phyloP scores from a whole-genome alignment of 176 grass and related monocot species.

The Triticum urartu region DNA sequence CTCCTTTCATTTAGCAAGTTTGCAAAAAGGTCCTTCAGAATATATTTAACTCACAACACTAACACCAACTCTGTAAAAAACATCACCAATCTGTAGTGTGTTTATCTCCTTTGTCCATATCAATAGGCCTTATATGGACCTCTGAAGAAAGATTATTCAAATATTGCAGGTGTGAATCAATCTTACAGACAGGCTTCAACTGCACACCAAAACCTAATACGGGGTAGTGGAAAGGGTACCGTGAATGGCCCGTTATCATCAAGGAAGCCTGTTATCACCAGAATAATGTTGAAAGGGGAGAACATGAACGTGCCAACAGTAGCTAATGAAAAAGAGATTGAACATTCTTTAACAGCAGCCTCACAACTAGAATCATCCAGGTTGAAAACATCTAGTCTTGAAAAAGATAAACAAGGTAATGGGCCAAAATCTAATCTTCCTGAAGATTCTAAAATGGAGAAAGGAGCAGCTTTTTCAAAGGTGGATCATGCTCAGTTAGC shows the following conservation, averaged over 20 bases:
- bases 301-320: background rate
- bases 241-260: constrained; percentile 55
- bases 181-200: constrained; percentile 76
- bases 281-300: too few species aligned
- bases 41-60: background rate
- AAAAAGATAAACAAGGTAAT: constrained; percentile 1
- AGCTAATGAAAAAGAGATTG: background rate
- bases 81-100: background rate
- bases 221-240: constrained; percentile 58
- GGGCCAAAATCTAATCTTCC: background rate
- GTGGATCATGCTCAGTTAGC: background rate
- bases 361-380: background rate
- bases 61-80: background rate
- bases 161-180: constrained; percentile 71
- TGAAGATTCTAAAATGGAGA: background rate
- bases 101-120: background rate
- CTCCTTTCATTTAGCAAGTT: background rate
- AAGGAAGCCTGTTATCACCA: background rate
- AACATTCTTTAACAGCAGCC: constrained; percentile 11
- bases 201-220: constrained; percentile 56
- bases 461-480: background rate
- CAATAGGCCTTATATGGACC: background rate
- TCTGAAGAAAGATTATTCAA: constrained; percentile 14
- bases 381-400: background rate
- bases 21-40: background rate